Evolutionary conservation across 805 yeast species (phyloP), one percentile per base, ranked within the genome.

Genomic region (Starmera amethionina): DNA sequence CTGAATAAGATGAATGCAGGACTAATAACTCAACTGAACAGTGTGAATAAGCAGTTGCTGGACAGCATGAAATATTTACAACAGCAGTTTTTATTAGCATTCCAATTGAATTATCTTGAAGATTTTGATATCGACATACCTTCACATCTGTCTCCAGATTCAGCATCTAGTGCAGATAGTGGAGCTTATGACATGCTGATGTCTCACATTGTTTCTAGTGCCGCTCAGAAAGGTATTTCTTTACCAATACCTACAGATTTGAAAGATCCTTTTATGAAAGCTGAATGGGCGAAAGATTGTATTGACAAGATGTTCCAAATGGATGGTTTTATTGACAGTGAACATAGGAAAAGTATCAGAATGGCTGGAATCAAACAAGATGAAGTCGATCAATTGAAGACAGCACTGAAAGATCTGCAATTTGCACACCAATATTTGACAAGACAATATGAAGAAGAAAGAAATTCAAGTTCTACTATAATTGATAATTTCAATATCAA

Each of bases 361-460:
- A 7, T 30, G 4, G 8, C 3, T 10, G 9, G 25, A 30, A 3
- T 16, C 30, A 6, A 34, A 11, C 16, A 22, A 34, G 13, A 40
- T 18, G 48, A 44, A n/a, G 44, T 46, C 11, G 51, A 50, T 12
- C 56, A 48, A 16, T 62, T 73, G 49, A 70, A 68, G 46, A 74
- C 82, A 0, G 87, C 88, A 0, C 62, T 82, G 38, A 72, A 68
- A 41, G 93, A 82, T 54, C 63, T 82, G 39, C 78, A 81, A 47
- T 73, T 82, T 53, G 82, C 87, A 3, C 87, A 82, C 56, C 77
- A 70, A 44, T 82, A 79, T 52, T 61, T 82, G 40, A 70, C 81
- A 3, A 75, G 77, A 51, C 84, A 80, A 49, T 82, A 72, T 50
- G 83, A 79, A 46, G 74, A 77, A 44, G 83, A 82, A 40, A 67